Base-by-base conservation (phyloP, 768 basidiomycete species). In the Phylloporus scabripes region DNA sequence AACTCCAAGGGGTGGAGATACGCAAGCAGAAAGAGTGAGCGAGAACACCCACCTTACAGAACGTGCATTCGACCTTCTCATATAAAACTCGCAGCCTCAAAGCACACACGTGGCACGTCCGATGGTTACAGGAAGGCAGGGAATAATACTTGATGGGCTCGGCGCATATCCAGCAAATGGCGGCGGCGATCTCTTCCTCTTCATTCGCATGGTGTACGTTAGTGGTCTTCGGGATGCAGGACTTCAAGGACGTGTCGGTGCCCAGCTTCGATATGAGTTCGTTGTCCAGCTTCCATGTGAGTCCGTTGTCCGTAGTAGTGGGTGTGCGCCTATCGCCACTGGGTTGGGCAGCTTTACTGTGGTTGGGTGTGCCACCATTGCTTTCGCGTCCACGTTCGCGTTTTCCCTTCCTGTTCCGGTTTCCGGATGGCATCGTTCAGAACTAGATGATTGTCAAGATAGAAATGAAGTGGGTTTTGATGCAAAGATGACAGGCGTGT, bases 51-150 rank as follows among this genome's bases (percentile, higher is more conserved):
- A 86, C 92, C 80, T 98, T 98, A 77, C 95, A 99, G 65, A 96
- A 96, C 1, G 95, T 92, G 62, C 95, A 98, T 14, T 93, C 89
- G 36, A 70, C 72, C 66, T 89, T 94, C 74, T 97, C 97, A 74
- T 96, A 99, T 41, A 98, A 71, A 4, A 91, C 92, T 29, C 95
- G 72, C 26, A 98, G 68, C 7, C 95, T 80, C 45, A 97, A 69
- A 0, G 89, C 84, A 61, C 95, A 99, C 52, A 94, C 84, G 68
- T 96, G 93, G 73, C 95, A 98, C 3, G 92, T 97, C 45, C 89
- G 75, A 63, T 99, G 95, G 63, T 92, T 91, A 70, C 95, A 99
- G 46, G 85, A 80, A 17, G 93, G 85, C 24, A 96, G 70, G 5
- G 90, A 80, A 66, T 85, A 92, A 63, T 91, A 95, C 61, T 87